Evolutionary conservation across 148 eudicot genomes (phyloP), one percentile per base, ranked within the genome.

Genomic region (Rheum nobile): DNA sequence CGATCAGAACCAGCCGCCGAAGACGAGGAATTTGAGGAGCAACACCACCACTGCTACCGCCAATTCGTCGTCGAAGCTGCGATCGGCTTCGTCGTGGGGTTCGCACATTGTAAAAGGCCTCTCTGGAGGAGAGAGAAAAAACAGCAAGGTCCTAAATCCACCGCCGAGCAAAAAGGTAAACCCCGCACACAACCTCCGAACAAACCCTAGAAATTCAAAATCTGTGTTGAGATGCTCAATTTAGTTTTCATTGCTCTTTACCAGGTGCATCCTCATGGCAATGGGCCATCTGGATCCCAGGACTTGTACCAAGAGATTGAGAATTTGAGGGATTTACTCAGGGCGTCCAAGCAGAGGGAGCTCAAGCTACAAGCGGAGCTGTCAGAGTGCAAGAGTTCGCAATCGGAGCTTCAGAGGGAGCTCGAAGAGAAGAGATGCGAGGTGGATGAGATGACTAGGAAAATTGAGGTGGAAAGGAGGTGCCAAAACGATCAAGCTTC

Each of bases 311-410:
- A 82, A 16, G 97, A 91, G 77, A 84, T 91, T n/a, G 97, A 89
- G 71, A 89, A 86, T 29, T 76, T 89, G 75, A 86, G 97, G 82
- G 84, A 79, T 37, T 77, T 86, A 75, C 81, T 91, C 22, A 88
- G 82, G 72, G 93, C 87, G 68, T 89, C 93, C 2, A 91, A 89
- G 83, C 90, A 83, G 16, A 84, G 89, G 82, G 97, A 91, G 79
- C 44, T 73, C 6, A 82, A 82, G n/a, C 72, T 91, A 83, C 93
- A 86, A 72, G 82, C 79, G 19, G 91, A 91, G 82, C 75, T 91
- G 22, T 76, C 72, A 0, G 88, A 91, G 75, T 74, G 65, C 52
- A 88, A 76, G 77, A 74, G 80, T 11, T 39, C 73, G 46, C 83
- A 78, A 57, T 59, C 76, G 67, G 93, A 87, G 65, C 81, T 87